Evolutionary conservation across 768 basidiomycete genomes (phyloP).

Genomic region (Trametes villosa): DNA sequence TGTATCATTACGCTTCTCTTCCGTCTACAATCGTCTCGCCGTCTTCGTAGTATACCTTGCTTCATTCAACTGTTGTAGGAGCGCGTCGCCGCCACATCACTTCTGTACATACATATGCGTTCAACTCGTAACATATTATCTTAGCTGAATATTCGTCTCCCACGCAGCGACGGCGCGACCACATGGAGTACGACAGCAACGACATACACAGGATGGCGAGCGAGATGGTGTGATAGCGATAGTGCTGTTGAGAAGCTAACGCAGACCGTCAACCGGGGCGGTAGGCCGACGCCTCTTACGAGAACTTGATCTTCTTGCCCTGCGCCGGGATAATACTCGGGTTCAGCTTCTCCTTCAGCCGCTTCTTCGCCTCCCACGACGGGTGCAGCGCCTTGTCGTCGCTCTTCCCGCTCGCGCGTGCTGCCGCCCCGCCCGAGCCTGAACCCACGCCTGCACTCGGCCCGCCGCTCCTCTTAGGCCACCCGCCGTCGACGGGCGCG

Average conservation of each 20-base stretch:
- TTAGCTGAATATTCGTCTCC: no score
- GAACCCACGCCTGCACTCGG: neutral
- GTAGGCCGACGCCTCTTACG: neutral
- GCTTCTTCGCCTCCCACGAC: slow-evolving; percentile 94
- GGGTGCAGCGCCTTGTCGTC: slow-evolving; percentile 72
- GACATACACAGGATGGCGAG: no score
- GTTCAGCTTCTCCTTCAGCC: slow-evolving; percentile 70
- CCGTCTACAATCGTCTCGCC: neutral
- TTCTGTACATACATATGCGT: neutral
- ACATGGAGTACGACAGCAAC: no score
- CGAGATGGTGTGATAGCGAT: no score
- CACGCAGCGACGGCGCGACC: no score
- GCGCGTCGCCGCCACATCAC: no score
- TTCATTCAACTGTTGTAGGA: neutral
- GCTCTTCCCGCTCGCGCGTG: slow-evolving; percentile 15
- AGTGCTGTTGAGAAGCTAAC: neutral
- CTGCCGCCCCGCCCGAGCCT: slow-evolving; percentile 4
- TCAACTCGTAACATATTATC: no score
- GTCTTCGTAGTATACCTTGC: no score
- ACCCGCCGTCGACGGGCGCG: slow-evolving; percentile 25
- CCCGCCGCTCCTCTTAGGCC: slow-evolving; percentile 12
- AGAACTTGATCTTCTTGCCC: slow-evolving; percentile 85
- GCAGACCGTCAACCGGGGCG: neutral
- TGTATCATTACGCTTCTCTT: slow-evolving; percentile 5
- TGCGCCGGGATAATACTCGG: slow-evolving; percentile 65